Conservation (phyloP, 2,329 filamentous ascomycete species). For the Thyridium curvatum region DNA sequence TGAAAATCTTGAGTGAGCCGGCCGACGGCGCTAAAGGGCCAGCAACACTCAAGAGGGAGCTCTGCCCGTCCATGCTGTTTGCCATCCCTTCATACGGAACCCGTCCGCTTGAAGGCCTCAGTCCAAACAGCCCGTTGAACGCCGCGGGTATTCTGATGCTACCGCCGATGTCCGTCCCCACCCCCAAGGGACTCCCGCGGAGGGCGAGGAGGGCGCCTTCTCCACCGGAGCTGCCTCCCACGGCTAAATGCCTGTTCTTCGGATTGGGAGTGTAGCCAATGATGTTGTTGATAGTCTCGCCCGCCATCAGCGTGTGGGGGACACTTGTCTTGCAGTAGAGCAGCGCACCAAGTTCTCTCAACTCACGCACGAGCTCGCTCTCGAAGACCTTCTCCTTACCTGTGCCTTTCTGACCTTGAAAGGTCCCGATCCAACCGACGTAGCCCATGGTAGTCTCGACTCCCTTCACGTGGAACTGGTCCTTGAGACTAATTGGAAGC, state of each 20-base stretch:
- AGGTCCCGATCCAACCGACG: conserved; percentile 3
- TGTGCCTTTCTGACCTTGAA: conserved; percentile 7
- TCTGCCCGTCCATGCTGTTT: conserved; percentile 44
- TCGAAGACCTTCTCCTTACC: conserved; percentile 10
- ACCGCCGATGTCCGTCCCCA: conserved; percentile 27
- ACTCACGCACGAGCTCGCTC: conserved; percentile 18
- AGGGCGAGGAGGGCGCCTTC: conserved; percentile 28
- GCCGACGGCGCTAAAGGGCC: too few relatives aligned
- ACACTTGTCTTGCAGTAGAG: conserved; percentile 20
- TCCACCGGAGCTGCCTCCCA: conserved; percentile 30
- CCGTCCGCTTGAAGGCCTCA: conserved; percentile 19
- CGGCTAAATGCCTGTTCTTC: conserved; percentile 21
- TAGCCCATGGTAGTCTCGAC: conserved; percentile 27
- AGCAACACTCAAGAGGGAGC: too few relatives aligned
- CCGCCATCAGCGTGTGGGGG: conserved; percentile 17
- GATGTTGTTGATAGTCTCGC: conserved; percentile 26
- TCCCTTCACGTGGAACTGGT: conserved; percentile 37
- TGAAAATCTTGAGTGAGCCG: too few relatives aligned
- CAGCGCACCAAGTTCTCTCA: conserved; percentile 20
- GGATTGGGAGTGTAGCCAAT: conserved; percentile 26
- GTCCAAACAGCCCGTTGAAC: conserved; percentile 21
- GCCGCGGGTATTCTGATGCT: conserved; percentile 19
- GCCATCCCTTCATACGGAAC: conserved; percentile 11
- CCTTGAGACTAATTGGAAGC: conserved; percentile 43
- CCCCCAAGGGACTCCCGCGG: conserved; percentile 22